phyloP scores from a whole-genome alignment of 306 rosid species.

The Cucurbita moschata region DNA sequence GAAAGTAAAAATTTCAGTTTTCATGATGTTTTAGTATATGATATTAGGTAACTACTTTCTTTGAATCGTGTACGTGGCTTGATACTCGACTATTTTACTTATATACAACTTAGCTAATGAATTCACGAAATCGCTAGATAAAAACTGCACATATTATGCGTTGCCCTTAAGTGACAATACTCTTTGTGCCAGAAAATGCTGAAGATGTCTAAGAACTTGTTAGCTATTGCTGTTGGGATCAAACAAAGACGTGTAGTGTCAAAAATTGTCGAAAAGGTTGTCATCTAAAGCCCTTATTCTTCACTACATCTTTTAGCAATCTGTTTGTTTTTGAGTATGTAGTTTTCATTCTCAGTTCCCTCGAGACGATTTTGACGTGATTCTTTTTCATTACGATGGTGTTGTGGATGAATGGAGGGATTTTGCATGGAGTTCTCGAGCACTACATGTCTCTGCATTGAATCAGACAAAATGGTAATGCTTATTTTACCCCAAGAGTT shows the following conservation, averaged over 20 bases:
- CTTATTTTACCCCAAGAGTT: background rate
- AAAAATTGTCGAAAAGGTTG: slow-evolving; percentile 61
- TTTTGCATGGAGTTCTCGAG: slow-evolving; percentile 31
- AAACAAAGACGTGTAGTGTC: slow-evolving; percentile 61
- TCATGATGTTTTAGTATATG: background rate
- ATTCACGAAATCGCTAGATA: background rate
- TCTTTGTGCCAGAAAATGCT: slow-evolving; percentile 25
- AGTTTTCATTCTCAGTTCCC: slow-evolving; percentile 26
- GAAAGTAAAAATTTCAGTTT: background rate
- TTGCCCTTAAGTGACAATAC: background rate
- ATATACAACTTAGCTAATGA: background rate
- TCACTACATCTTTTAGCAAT: background rate
- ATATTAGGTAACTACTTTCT: background rate
- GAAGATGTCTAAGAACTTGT: slow-evolving; percentile 39
- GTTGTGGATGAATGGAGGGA: slow-evolving; percentile 39
- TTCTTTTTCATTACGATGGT: slow-evolving; percentile 63
- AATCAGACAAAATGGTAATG: slow-evolving; percentile 58
- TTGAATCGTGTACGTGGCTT: background rate
- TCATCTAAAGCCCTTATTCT: slow-evolving; percentile 4
- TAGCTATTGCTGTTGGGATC: slow-evolving; percentile 81
- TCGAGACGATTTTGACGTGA: slow-evolving; percentile 25
- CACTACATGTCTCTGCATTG: slow-evolving; percentile 38
- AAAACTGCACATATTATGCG: background rate
- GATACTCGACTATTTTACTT: background rate
- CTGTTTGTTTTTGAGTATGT: slow-evolving; percentile 7